Conservation (phyloP, 352 stramenopile genomes). For the Pythium phragmitis region DNA sequence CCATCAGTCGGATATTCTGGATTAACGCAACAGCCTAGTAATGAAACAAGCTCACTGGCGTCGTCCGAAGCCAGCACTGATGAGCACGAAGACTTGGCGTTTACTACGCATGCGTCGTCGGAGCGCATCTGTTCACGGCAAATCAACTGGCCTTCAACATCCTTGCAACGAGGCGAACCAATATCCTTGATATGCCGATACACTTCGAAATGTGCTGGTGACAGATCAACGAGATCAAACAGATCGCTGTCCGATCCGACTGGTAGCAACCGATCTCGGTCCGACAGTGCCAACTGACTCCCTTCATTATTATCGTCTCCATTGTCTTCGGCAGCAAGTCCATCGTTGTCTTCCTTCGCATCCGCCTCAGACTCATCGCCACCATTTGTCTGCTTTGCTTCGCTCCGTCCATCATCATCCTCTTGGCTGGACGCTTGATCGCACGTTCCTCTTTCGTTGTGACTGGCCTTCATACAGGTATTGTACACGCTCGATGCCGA, state of each 20-base stretch:
- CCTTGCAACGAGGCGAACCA: not conserved
- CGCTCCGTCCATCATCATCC: not conserved
- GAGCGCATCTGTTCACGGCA: not conserved
- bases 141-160: not conserved
- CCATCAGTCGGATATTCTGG: conserved; percentile 1
- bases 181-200: not conserved
- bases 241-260: conserved; percentile 26
- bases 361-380: not conserved
- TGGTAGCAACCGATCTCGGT: conserved; percentile 11
- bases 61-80: not conserved
- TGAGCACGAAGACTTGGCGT: not conserved
- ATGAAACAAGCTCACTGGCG: conserved; percentile 10
- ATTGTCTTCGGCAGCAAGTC: conserved; percentile 3
- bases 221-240: conserved; percentile 18
- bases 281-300: not conserved
- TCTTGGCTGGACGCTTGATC: not conserved
- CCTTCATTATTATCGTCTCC: not conserved
- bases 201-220: not conserved
- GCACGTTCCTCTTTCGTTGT: not conserved
- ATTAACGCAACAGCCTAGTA: conserved; percentile 13
- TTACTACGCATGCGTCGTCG: not conserved
- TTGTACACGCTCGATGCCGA: not conserved
- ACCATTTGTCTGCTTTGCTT: not conserved
- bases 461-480: not conserved
- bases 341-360: not conserved